These are phyloP conservation scores for Amanita pallidorosea DNA, from an alignment of 768 basidiomycete species.

Conservation along the genomic window DNA sequence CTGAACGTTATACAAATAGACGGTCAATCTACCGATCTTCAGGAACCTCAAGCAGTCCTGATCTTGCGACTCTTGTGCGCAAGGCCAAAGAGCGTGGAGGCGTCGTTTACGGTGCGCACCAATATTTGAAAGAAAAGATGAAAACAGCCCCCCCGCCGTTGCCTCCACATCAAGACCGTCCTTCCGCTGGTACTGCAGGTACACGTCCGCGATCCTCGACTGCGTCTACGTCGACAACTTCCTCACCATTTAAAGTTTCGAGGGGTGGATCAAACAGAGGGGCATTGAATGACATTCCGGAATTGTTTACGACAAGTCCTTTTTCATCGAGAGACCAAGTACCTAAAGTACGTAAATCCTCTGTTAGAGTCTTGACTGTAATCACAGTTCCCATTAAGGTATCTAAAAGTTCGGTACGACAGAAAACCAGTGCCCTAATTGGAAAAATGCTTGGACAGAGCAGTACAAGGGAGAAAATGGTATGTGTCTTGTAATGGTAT, in stretches of 20 bases:
- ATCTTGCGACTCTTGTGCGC: constrained; percentile 76
- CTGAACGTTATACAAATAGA: constrained; percentile 64
- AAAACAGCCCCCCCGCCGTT: constrained; percentile 32
- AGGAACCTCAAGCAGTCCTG: constrained; percentile 86
- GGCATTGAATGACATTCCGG: constrained; percentile 15
- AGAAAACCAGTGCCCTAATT: constrained; percentile 73
- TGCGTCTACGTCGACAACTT: constrained; percentile 17
- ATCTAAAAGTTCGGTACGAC: constrained; percentile 54
- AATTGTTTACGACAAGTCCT: constrained; percentile 41
- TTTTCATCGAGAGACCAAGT: constrained; percentile 25
- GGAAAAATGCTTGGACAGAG: constrained; percentile 70
- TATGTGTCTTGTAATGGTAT: neutral
- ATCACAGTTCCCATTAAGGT: constrained; percentile 20
- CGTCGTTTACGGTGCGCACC: constrained; percentile 19
- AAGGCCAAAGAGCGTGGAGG: constrained; percentile 70
- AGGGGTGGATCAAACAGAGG: constrained; percentile 9
- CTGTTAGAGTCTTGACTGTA: constrained; percentile 1
- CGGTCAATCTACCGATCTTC: constrained; percentile 81
- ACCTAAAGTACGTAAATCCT: constrained; percentile 17
- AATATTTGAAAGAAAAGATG: constrained; percentile 22
- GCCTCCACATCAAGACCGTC: constrained; percentile 22
- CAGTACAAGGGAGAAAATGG: constrained; percentile 38
- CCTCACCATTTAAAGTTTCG: constrained; percentile 25
- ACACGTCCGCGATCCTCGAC: constrained; percentile 27
- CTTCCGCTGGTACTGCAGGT: constrained; percentile 9